Base-by-base conservation (phyloP, 352 stramenopile species). In the Phytophthora litchii region DNA sequence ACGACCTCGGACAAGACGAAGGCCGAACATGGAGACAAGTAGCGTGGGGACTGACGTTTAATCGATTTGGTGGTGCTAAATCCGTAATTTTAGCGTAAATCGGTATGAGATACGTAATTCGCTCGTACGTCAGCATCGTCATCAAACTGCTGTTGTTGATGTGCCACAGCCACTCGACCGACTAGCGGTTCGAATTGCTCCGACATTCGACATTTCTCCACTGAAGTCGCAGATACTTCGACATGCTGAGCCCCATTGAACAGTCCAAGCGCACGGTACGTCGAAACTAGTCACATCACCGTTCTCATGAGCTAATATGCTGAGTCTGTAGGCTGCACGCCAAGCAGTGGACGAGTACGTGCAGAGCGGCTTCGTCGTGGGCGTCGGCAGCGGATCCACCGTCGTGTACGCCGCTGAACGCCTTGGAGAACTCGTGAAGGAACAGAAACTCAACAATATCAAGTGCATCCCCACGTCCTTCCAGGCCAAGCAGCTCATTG, bases 401-500 rank as follows among this genome's bases (percentile, higher is more conserved):
- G 97, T 98, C 31, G 97, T 98, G 51, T 99, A 98, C 76, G 97
- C 96, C 32, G 96, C 98, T 27, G 96, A 99, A 75, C 83, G 96
- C 16, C 86, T 99, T 13, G 97, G 96, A 10, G 78, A 99, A 72
- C 77, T 94, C 57, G 86, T 99, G 25, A 92, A 92, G 48, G 88
- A 89, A 48, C 88, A 93, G 35, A 80, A 96, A 51, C 72, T 99
- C 3, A 81, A 32, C 16, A 38, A 97, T 54, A 97, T 99, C 72
- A 88, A 98, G 49, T 97, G 92, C 70, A 98, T 99, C 69, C 97
- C 97, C 34, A 99, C 97, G 27, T 99, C 94, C 14, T 97, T 99
- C 57, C 94, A 98, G 59, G 97, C 97, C 48, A 98, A 98, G 63
- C 94, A 98, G 77, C 88, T 96, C 51, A 92, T 97, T 49, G 60